These are phyloP conservation scores for Talaromyces rugulosus DNA, from an alignment of 2,329 filamentous ascomycete genomes.

Conservation along the genomic window DNA sequence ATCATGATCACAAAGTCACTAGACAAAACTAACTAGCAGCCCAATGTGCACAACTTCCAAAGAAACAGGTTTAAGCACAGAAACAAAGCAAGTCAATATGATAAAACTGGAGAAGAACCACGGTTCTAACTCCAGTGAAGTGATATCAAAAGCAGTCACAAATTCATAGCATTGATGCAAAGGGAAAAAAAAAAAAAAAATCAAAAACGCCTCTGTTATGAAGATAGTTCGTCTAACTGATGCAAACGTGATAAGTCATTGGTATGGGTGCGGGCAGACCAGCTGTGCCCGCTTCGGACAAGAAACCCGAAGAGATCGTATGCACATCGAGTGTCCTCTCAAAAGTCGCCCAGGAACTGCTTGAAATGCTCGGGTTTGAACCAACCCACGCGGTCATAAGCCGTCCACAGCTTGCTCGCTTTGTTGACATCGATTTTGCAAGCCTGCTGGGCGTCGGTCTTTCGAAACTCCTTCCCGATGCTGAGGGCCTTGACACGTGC, in stretches of 20 bases:
- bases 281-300: conserved; percentile 6
- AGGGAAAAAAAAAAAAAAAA: not conserved
- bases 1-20: not conserved
- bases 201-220: not conserved
- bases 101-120: not conserved
- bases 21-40: not conserved
- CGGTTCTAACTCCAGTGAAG: not conserved
- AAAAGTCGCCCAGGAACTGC: conserved; percentile 32
- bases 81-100: not conserved
- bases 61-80: too few species aligned
- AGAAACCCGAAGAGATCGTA: not conserved
- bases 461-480: conserved; percentile 79
- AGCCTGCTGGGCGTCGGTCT: conserved; percentile 93
- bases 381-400: conserved; percentile 84
- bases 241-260: not conserved
- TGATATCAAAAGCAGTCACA: not conserved
- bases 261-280: conserved; percentile 6
- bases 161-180: conserved; percentile 2
- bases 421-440: conserved; percentile 99
- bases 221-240: not conserved
- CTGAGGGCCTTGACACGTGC: conserved; percentile 63
- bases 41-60: not conserved
- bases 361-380: conserved; percentile 56
- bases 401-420: conserved; percentile 85
- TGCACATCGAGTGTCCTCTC: not conserved